A percentile compares a stretch with the other conserved stretches of the same genome.
Conservation (phyloP, 345 rosid species). For the Eucalyptus paniculata region DNA sequence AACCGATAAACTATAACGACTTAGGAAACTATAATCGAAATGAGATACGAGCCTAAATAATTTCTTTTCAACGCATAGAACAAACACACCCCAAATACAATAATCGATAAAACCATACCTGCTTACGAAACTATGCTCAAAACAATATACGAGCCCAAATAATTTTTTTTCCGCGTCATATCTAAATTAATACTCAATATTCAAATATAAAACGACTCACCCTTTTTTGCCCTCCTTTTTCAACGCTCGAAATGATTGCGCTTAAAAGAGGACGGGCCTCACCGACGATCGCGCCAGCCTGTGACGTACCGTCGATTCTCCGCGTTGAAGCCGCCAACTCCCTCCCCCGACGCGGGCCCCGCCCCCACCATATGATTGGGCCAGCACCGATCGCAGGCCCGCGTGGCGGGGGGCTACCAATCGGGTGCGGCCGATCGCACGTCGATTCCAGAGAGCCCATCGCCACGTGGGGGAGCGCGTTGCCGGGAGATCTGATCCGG, state of each 20-base stretch:
- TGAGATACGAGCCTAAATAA: background rate
- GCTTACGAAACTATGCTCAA: background rate
- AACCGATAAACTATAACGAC: background rate
- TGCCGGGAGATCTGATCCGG: background rate
- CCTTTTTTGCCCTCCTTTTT: background rate
- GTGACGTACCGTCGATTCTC: background rate
- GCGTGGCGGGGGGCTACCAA: background rate
- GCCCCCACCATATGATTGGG: background rate
- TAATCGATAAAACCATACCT: background rate
- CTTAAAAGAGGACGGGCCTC: background rate
- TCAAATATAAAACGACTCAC: accelerated
- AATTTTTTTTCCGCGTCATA: too few species aligned
- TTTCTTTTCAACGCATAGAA: too few species aligned
- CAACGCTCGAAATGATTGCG: background rate
- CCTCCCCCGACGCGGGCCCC: background rate
- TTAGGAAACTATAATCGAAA: accelerated
- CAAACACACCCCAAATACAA: background rate
- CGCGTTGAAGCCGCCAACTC: background rate
- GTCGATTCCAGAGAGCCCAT: background rate
- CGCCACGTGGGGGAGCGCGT: background rate
- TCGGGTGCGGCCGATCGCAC: background rate
- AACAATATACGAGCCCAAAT: background rate
- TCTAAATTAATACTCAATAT: background rate
- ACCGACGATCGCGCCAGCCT: background rate
- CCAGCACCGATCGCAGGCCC: background rate